Conservation (phyloP, 2,329 filamentous ascomycete species). For the Rutstroemia sydowiana region DNA sequence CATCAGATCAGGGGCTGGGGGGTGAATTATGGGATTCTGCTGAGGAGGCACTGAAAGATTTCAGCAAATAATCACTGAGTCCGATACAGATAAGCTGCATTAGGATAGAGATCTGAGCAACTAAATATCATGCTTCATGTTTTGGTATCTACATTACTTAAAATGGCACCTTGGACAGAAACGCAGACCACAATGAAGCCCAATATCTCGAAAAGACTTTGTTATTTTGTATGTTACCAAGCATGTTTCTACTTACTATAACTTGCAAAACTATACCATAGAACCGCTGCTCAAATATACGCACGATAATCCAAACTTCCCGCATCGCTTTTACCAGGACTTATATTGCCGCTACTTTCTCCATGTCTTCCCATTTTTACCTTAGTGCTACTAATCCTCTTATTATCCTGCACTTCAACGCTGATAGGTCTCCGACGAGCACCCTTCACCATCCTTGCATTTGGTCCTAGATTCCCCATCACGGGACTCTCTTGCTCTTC, state of each 20-base stretch:
- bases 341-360: constrained; percentile 3
- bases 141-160: too few species aligned
- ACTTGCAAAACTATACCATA: background rate
- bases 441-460: constrained; percentile 16
- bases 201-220: background rate
- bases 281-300: constrained; percentile 17
- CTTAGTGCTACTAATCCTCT: constrained; percentile 13
- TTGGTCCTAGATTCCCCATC: constrained; percentile 10
- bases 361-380: constrained; percentile 12
- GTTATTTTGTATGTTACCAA: background rate
- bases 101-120: too few species aligned
- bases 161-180: too few species aligned
- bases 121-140: too few species aligned
- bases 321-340: background rate
- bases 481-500: background rate
- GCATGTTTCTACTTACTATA: background rate
- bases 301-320: constrained; percentile 15
- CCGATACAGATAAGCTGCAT: too few species aligned
- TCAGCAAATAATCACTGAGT: background rate
- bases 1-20: background rate
- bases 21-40: background rate
- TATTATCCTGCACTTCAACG: constrained; percentile 17
- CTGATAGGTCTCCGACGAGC: constrained; percentile 20
- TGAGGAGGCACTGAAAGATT: background rate
- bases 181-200: too few species aligned